A percentile compares a stretch with the other conserved stretches of the same genome.
These are phyloP conservation scores for Apophysomyces sp. DNA, from an alignment of 371 early-diverging fungal species.

Conservation along the genomic window DNA sequence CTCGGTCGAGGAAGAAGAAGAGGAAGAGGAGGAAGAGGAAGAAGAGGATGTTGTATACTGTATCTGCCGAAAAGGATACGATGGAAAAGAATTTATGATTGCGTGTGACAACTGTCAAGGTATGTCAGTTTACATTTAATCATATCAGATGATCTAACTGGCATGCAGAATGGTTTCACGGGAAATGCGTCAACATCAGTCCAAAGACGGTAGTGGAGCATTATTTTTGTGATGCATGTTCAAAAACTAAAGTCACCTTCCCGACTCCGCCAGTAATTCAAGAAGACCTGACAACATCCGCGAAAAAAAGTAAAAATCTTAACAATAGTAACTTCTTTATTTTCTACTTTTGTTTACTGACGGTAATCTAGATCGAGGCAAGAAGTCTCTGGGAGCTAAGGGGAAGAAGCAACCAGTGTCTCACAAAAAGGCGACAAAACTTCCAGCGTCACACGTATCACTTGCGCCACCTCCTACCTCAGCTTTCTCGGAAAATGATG, in stretches of 20 bases:
- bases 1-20: neutral
- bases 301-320: slow-evolving; percentile 5
- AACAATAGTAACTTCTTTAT: neutral
- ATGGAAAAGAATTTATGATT: slow-evolving; percentile 78
- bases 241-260: slow-evolving; percentile 8
- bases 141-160: neutral
- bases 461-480: slow-evolving; percentile 7
- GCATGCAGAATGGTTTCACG: slow-evolving; percentile 74
- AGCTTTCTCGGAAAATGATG: slow-evolving; percentile 22
- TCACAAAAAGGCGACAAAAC: neutral
- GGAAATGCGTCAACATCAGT: slow-evolving; percentile 63
- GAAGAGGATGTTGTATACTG: slow-evolving; percentile 35
- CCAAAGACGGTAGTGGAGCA: slow-evolving; percentile 51
- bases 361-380: slow-evolving; percentile 6
- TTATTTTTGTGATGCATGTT: slow-evolving; percentile 51
- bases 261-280: slow-evolving; percentile 6
- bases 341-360: neutral
- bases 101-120: slow-evolving; percentile 74
- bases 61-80: slow-evolving; percentile 57
- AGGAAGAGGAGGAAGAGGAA: slow-evolving; percentile 19
- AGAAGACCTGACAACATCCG: neutral
- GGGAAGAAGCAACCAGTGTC: neutral
- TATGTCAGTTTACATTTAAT: neutral
- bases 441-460: slow-evolving; percentile 2
- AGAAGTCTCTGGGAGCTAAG: neutral